Evolutionary conservation across 352 stramenopile genomes (phyloP), one percentile per base, ranked within the genome.

Genomic region (Phytopythium ostracodes): DNA sequence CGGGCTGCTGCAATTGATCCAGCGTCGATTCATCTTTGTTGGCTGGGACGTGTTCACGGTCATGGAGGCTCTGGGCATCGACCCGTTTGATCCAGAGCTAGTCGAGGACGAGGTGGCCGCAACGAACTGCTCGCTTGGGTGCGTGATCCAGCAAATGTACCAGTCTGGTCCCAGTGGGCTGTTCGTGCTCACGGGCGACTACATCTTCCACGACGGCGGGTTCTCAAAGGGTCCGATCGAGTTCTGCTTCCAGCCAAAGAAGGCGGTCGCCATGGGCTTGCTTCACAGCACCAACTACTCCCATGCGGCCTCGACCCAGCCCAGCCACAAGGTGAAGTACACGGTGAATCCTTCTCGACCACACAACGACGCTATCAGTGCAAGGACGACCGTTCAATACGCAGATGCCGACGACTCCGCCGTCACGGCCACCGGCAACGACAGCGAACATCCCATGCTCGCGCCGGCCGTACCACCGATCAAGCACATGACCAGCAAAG

Each of bases 11-110:
- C 67, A 65, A 1, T 24, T 85, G 29, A 69, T 89, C 8, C 77
- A 89, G 56, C 46, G 72, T 29, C 74, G 77, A 0, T 89, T 85
- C 49, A 25, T 79, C 2, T 60, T 85, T 31, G 66, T 79, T 1
- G 79, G 79, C 9, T 88, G 79, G 79, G 79, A 88, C 25, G 43
- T 72, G 5, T 60, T 80, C 9, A 50, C 73, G 0, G 64, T 72
- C 5, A 51, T 76, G 2, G 65, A 79, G 0, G 62, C 70, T 11
- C 65, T 88, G 12, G 76, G 79, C 0, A 65, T 80, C 15, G 72
- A 80, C 27, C 63, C 69, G 7, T 38, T 17, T 15, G 51, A 68
- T 20, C 57, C 56, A 0, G n/a, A 65, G 15, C 35, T 65, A 8
- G 29, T 64, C n/a, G 52, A 72, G 42, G 36, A 46, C 38, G 56